phyloP scores from a whole-genome alignment of 768 basidiomycete genomes.

The Podaxis mareebaensis region DNA sequence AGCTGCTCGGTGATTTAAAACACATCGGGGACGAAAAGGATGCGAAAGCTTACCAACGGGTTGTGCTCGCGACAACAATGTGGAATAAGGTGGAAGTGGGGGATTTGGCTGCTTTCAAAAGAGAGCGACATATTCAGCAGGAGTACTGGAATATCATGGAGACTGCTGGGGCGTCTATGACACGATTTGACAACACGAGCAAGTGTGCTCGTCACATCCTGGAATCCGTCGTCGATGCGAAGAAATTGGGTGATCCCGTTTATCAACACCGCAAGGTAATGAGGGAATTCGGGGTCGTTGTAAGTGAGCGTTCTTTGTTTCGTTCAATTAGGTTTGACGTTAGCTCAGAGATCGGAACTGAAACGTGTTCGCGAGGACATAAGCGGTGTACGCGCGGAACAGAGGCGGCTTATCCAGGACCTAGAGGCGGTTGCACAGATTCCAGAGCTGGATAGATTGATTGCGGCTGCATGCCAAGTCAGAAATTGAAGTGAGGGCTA shows the following conservation, averaged over 20 bases:
- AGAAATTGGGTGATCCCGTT: not conserved
- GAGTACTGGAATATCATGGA: conserved; percentile 7
- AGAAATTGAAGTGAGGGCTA: not conserved
- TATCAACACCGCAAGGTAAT: conserved; percentile 5
- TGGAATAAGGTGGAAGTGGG: not conserved
- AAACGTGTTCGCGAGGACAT: not conserved
- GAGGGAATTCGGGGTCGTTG: not conserved
- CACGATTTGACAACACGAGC: not conserved
- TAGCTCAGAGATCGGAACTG: not conserved
- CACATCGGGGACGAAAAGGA: conserved; percentile 2
- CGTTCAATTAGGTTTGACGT: not conserved
- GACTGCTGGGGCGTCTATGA: not conserved
- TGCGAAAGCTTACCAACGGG: not conserved
- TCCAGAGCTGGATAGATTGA: not conserved
- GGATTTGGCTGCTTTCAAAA: not conserved
- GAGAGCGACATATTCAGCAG: not conserved
- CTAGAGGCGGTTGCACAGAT: not conserved
- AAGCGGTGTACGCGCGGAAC: not conserved
- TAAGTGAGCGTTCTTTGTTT: not conserved
- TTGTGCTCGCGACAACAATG: conserved; percentile 9
- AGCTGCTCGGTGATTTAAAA: not conserved
- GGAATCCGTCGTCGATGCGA: not conserved
- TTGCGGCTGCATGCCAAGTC: not conserved
- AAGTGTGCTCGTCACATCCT: not conserved
- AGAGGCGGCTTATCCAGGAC: not conserved